These are phyloP conservation scores for Epichloe gansuensis DNA, from an alignment of 2,329 filamentous ascomycete species.

Conservation along the genomic window DNA sequence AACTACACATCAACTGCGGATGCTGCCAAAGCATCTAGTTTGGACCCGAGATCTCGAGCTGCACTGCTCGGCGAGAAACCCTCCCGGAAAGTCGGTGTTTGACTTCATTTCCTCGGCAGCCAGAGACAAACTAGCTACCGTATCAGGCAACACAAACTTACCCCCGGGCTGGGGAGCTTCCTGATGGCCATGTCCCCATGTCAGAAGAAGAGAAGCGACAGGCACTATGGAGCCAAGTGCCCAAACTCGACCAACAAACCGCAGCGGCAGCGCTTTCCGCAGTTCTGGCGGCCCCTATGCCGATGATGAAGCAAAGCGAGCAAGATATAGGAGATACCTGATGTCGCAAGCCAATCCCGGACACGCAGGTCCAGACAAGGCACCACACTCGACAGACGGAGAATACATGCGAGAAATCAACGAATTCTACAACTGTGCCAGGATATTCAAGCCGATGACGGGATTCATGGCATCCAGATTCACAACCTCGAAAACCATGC, in stretches of 20 bases:
- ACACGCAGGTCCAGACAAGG: conserved; percentile 37
- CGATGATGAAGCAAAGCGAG: conserved; percentile 66
- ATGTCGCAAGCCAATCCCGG: conserved; percentile 50
- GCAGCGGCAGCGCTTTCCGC: conserved; percentile 58
- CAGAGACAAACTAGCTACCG: conserved; percentile 62
- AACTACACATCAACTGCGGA: conserved; percentile 58
- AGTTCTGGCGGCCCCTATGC: conserved; percentile 63
- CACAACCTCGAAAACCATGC: conserved; percentile 52
- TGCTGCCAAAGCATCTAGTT: conserved; percentile 61
- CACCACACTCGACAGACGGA: conserved; percentile 38
- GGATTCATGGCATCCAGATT: conserved; percentile 91
- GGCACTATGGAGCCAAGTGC: conserved; percentile 45
- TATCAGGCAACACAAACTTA: conserved; percentile 64
- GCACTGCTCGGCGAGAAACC: conserved; percentile 64
- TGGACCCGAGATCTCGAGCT: conserved; percentile 67
- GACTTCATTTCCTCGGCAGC: conserved; percentile 75
- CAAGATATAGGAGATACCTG: conserved; percentile 72
- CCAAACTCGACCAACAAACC: conserved; percentile 52
- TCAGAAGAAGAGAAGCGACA: conserved; percentile 51
- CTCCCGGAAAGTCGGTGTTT: conserved; percentile 85
- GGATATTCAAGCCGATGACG: conserved; percentile 82
- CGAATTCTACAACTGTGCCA: conserved; percentile 56
- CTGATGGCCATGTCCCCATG: conserved; percentile 46
- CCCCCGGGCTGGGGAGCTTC: conserved; percentile 69
- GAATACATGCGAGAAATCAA: conserved; percentile 71